Evolutionary conservation across 306 rosid species (phyloP).

Genomic region (Cyclanthera cordifolia): DNA sequence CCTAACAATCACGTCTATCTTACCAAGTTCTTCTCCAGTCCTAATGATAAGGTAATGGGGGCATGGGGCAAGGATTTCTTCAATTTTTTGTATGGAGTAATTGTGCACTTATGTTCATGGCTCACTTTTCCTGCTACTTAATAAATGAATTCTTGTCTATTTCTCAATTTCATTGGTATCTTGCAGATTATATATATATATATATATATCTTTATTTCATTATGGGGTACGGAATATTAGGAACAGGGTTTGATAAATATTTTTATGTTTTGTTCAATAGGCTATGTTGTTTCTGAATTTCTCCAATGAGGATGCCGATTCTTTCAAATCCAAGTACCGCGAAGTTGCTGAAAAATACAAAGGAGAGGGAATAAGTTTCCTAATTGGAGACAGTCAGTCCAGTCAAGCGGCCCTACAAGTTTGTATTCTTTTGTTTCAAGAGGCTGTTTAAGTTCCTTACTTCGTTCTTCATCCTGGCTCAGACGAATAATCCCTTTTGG

Average conservation of each 20-base stretch:
- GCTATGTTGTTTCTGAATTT: constrained; percentile 85
- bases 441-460: neutral
- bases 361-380: constrained; percentile 54
- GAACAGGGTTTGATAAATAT: constrained; percentile 8
- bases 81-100: neutral
- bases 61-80: neutral
- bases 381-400: constrained; percentile 59
- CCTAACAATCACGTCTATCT: constrained; percentile 60
- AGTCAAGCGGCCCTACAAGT: constrained; percentile 87
- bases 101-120: neutral
- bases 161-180: neutral
- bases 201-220: neutral
- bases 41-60: constrained; percentile 50
- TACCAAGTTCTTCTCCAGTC: constrained; percentile 46
- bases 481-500: constrained; percentile 9
- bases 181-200: too few species aligned
- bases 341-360: constrained; percentile 63
- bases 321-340: constrained; percentile 51
- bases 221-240: neutral
- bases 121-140: neutral
- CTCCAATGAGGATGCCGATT: constrained; percentile 41
- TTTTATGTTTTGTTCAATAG: constrained; percentile 27
- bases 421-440: constrained; percentile 9
- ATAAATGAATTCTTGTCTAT: neutral
- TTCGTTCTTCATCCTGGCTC: constrained; percentile 9